Conservation (phyloP, 2,329 filamentous ascomycete species). For the Phaeosphaeria sp. region DNA sequence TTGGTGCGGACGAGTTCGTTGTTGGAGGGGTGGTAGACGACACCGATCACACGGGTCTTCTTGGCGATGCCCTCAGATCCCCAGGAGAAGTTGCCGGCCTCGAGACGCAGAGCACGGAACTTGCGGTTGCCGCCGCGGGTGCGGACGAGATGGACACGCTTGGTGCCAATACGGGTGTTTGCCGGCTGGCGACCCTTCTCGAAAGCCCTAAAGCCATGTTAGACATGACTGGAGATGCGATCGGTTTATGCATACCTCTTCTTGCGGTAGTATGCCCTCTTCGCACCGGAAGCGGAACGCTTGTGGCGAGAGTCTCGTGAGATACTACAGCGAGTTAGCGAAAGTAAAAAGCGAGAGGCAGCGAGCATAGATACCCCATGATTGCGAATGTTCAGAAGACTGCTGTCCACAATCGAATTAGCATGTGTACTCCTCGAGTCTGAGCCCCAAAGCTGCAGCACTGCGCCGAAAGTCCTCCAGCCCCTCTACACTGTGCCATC, state of each 20-base stretch:
- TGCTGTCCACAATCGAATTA: constrained; percentile 40
- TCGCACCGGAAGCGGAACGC: constrained; percentile 98
- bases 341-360: constrained; percentile 7
- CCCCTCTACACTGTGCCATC: constrained; percentile 8
- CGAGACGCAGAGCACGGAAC: constrained; percentile 98
- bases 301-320: constrained; percentile 99
- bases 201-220: constrained; percentile 89
- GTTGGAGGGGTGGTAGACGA: constrained; percentile 99
- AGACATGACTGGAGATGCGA: constrained; percentile 69
- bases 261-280: constrained; percentile 68
- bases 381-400: constrained; percentile 57
- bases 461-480: constrained; percentile 8
- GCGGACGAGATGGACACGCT: constrained; percentile 96
- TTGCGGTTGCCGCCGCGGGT: constrained; percentile 99
- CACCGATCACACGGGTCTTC: constrained; percentile 98
- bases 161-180: constrained; percentile 98
- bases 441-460: constrained; percentile 18
- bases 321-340: constrained; percentile 71
- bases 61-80: constrained; percentile 96
- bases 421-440: constrained; percentile 22
- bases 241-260: constrained; percentile 66
- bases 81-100: constrained; percentile 99
- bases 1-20: constrained; percentile 99
- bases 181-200: constrained; percentile 99
- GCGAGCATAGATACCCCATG: constrained; percentile 56